Evolutionary conservation across 2,329 filamentous ascomycete species (phyloP), one percentile per base, ranked within the genome.

Genomic region (Chlorencoelia australis): DNA sequence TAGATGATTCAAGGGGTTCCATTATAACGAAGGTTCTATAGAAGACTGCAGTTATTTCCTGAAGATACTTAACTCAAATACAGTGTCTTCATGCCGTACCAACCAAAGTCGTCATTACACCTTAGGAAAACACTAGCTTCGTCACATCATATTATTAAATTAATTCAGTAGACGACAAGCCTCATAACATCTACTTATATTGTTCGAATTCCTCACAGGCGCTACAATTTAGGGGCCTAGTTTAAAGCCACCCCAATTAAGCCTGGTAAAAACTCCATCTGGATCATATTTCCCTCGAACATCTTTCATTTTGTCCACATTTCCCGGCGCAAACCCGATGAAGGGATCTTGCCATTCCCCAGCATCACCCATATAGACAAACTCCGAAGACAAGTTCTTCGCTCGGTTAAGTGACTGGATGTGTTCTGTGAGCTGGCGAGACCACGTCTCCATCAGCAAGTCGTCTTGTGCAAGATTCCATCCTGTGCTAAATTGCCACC

Each of bases 401-500:
- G 22, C 43, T 16, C 52, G 42, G 38, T 61, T 62, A 8, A 52
- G 35, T 3, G 34, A 29, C 35, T 65, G 58, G 6, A 56, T 44
- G 11, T 49, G 43, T 10, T 56, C 55, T 1, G 51, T 36, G 4
- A 59, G 36, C 14, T 45, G 40, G 7, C 47, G 52, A 1, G 52
- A 41, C 56, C 59, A 64, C 11, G 48, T 44, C 2, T 54, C 50
- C 14, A 65, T 47, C 0, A 59, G 53, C 4, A 59, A 39, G 30
- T 62, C 60, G 35, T 64, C 59, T 5, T 53, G 45, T 0, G 49
- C 53, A 7, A 55, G 44, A 9, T 39, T 53, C 60, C 61, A 65
- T 0, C 52, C 54, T 1, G 59, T 63, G 13, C 55, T 53, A 14
- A 61, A 42, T 48, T 64, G 60, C 57, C 56, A 63, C 25, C 53